phyloP scores from a whole-genome alignment of 1,139 yeast genomes.

The Suhomyces chickasaworum region DNA sequence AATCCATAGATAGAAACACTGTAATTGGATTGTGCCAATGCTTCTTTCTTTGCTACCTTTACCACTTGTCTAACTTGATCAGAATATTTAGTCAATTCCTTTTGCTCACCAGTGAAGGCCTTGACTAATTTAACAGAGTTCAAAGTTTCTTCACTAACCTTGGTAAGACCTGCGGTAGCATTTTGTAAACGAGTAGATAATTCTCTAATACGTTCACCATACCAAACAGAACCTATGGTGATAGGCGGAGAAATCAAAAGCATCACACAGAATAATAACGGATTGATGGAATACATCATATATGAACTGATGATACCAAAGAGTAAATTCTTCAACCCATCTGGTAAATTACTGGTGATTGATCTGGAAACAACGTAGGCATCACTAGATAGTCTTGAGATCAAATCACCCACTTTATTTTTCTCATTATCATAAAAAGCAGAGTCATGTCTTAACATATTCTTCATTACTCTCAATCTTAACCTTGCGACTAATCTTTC shows the following conservation, averaged over 20 bases:
- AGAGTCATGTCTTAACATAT: slow-evolving; percentile 53
- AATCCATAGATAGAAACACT: slow-evolving; percentile 48
- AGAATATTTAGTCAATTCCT: slow-evolving; percentile 45
- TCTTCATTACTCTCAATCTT: slow-evolving; percentile 50
- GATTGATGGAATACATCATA: slow-evolving; percentile 52
- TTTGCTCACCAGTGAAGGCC: slow-evolving; percentile 50
- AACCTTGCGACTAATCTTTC: slow-evolving; percentile 43
- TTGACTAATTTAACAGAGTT: slow-evolving; percentile 48
- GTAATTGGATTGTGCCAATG: slow-evolving; percentile 51
- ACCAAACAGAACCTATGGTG: slow-evolving; percentile 52
- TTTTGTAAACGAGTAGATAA: slow-evolving; percentile 48
- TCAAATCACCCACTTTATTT: slow-evolving; percentile 58
- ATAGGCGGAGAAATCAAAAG: slow-evolving; percentile 56
- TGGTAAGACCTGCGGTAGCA: slow-evolving; percentile 50
- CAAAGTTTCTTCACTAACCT: slow-evolving; percentile 49
- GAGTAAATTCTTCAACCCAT: slow-evolving; percentile 48
- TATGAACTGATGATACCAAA: slow-evolving; percentile 49
- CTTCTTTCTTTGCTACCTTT: slow-evolving; percentile 47
- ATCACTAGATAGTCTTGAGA: slow-evolving; percentile 54
- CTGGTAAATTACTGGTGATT: slow-evolving; percentile 49
- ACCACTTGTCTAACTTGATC: slow-evolving; percentile 45
- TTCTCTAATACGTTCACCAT: slow-evolving; percentile 49
- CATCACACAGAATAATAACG: slow-evolving; percentile 50
- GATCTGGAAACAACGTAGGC: slow-evolving; percentile 54
- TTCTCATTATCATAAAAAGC: slow-evolving; percentile 54